A percentile compares a stretch with the other conserved stretches of the same genome.
These are phyloP conservation scores for Cryptosporidium meleagridis DNA, from an alignment of 169 alveolate species.

Conservation along the genomic window DNA sequence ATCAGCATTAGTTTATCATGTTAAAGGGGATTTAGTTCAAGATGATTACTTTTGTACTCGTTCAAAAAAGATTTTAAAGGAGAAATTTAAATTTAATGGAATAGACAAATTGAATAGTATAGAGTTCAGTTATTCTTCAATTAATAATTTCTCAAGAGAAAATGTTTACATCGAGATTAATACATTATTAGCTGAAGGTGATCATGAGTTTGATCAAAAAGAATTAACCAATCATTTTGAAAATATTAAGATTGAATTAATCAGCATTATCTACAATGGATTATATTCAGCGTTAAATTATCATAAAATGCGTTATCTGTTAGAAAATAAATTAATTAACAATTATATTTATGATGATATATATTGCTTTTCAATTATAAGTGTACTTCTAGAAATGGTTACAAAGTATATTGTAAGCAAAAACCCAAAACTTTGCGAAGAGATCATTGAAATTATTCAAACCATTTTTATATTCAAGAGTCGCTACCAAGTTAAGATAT, in stretches of 20 bases:
- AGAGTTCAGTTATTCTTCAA: not conserved
- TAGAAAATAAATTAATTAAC: not conserved
- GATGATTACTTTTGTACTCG: constrained; percentile 2
- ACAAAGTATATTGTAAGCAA: not conserved
- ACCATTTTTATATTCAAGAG: not conserved
- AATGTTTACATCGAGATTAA: not conserved
- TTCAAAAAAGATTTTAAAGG: constrained; percentile 4
- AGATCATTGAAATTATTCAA: not conserved
- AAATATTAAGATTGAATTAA: not conserved
- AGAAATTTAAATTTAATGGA: constrained; percentile 15
- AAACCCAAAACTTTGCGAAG: not conserved
- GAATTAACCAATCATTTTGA: not conserved
- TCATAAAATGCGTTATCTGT: not conserved
- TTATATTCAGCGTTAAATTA: not conserved
- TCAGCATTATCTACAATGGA: constrained; percentile 19
- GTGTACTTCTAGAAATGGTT: not conserved
- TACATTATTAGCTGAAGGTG: not conserved
- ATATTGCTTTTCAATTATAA: constrained; percentile 13
- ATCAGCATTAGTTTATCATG: constrained; percentile 43
- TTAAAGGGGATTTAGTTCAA: constrained; percentile 25
- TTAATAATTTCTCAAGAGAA: not conserved
- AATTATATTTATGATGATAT: constrained; percentile 18
- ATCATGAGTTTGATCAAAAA: not conserved
- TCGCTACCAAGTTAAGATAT: constrained; percentile 5
- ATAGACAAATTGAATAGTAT: constrained; percentile 1